Evolutionary conservation across 2,329 filamentous ascomycete species (phyloP), one percentile per base, ranked within the genome.

Genomic region (Coniosporium tulheliwenetii): DNA sequence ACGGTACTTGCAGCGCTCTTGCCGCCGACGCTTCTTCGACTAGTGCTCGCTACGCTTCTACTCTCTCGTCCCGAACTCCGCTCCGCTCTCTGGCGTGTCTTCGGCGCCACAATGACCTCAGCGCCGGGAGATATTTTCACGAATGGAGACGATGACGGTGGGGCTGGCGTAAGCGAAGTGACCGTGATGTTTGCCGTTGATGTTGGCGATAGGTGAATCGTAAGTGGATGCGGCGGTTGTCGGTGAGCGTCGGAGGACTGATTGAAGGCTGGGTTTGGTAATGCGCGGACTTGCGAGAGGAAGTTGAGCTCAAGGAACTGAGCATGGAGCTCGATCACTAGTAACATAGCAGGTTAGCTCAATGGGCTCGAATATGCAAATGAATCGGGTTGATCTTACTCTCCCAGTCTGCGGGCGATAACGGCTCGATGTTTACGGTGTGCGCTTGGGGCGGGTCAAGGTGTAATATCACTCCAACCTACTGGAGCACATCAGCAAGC

Each of bases 391-490:
- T 7, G 32, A 40, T 57, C 67, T 46, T 65, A 71, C 70, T 93
- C 62, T 98, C 91, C 91, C 91, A 98, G 57, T 98, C 91, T 43
- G 93, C 85, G 1, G 89, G 78, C 0, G 91, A 96, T 52, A 96
- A 64, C 30, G 91, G 91, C 58, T 98, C 93, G 51, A 98, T 96
- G 56, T 95, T 86, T 60, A 98, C 81, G 1, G 87, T 96, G 59
- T 95, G 85, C 38, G 86, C 85, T 47, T 91, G 65, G 2, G 87
- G 86, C 38, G 89, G 89, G 56, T 98, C 86, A 47, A 95, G 65
- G 59, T 98, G 91, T 47, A 98, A 70, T 31, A 67, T 59, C 38
- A 81, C 61, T 34, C 70, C 70, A 48, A 78, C 70, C 70, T 73
- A 56, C 46, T 59, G 48, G 41, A 50, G 35, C 32, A 26, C 38